Evolutionary conservation across 1,139 yeast genomes (phyloP), one percentile per base, ranked within the genome.

Genomic region (Yamadazyma oceani): DNA sequence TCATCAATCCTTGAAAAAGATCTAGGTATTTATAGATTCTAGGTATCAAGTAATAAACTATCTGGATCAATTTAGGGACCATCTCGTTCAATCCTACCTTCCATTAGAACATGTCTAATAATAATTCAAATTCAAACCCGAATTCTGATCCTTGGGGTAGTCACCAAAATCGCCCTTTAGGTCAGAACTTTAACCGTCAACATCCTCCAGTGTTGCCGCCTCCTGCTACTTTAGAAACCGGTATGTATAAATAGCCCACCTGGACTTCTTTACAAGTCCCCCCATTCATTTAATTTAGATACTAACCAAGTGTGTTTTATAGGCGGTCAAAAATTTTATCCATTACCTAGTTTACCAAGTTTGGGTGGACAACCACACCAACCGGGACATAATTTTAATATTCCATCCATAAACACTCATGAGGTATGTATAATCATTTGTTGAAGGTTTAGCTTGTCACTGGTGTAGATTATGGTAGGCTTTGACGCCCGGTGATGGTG

Each of bases 121-220:
- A 5, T 19, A 19, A 19, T 19, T 19, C 21, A 19, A 19, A 19
- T 19, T 19, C 21, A 5, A 19, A 27, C 16, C 30, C 75, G 31
- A 69, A 66, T 52, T 70, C 62, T 43, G 75, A 69, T 42, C 70
- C 68, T 42, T 71, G 77, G 76, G 63, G 60, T 37, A 64, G 54
- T 44, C 21, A 19, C 8, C 74, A 67, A 41, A 73, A 63, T 48
- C 66, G 73, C 45, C 72, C 75, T 8, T 57, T 71, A 41, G 69
- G 71, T 32, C 77, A 66, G 49, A 71, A 62, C 41, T 69, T 34
- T 50, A 65, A 70, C 48, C 75, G 75, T 51, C 77, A 61, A 53
- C 70, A 66, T 41, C 76, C 78, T 11, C 78, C 80, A 7, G 77
- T 75, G 24, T 69, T 76, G 44, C 80, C 81, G 2, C 80, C 81